Base-by-base conservation (phyloP, 345 rosid genomes). In the Diplotaxis tenuifolia region DNA sequence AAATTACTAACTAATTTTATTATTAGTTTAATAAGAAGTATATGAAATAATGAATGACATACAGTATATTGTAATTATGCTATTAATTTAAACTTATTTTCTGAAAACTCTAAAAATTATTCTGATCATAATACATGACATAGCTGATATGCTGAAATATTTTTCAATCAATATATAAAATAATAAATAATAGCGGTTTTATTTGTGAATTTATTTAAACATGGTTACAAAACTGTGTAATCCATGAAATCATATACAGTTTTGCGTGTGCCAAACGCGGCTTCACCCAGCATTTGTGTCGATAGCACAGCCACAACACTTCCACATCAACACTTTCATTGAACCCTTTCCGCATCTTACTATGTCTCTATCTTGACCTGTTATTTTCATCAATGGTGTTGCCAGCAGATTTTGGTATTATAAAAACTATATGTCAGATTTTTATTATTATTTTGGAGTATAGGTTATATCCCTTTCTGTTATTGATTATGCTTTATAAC, bases 361-460 rank as follows among this genome's bases (percentile, higher is more conserved):
- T 36, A 45, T 25, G 29, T 45, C 57, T 25, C 57, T 47, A 47
- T 47, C 69, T 65, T 27, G 38, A 45, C 10, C 57, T 47, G 57
- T 47, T 47, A 15, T 47, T 22, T 63, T 63, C 69, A 65, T 27
- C 57, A 27, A 16, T 65, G 68, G 34, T 23, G 57, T 25, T 65
- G 56, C 57, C 69, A 65, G 40, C 57, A 47, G 22, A 11, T 19
- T 61, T 61, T 22, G 7, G 42, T 22, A 29, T 59, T 18, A 15
- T 16, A 59, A 9, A 42, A 59, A 9, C 64, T 59, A 59, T 9
- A 16, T 29, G 32, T 18, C 23, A 59, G 62, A 7, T 6, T 9
- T 57, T 60, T 16, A 20, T 20, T 38, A 11, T 59, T 29, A 29
- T 59, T 60, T 60, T 5, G 7, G 14, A 5, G 10, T 19, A n/a